A percentile compares a stretch with the other conserved stretches of the same genome.
phyloP scores from a whole-genome alignment of 257 asterid genomes.

The Solanum corneliomulleri region DNA sequence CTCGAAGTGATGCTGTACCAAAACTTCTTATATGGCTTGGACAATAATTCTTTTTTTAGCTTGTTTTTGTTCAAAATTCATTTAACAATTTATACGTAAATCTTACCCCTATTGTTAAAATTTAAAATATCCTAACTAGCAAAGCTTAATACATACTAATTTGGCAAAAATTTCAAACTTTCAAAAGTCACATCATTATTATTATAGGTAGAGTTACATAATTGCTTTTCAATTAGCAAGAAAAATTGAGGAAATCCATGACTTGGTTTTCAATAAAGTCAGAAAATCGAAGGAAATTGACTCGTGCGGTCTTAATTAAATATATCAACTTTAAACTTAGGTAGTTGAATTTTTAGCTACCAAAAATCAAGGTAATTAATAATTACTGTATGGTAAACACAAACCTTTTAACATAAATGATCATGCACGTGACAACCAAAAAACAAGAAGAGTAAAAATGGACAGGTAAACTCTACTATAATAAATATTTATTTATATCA shows the following conservation, averaged over 20 bases:
- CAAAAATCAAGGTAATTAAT: not conserved
- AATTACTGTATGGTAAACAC: not conserved
- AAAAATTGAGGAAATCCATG: conserved; percentile 66
- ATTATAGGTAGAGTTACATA: conserved; percentile 8
- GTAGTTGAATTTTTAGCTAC: not conserved
- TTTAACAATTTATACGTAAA: not conserved
- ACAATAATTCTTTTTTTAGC: not conserved
- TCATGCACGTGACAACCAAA: not conserved
- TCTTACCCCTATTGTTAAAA: not conserved
- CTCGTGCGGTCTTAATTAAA: conserved; percentile 25
- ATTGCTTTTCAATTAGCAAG: conserved; percentile 45
- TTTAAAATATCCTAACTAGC: not conserved
- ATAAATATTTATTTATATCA: not conserved
- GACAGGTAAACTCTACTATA: not conserved
- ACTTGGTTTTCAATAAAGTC: conserved; percentile 27
- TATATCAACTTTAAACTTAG: not conserved
- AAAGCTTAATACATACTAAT: not conserved
- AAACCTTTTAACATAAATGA: not conserved
- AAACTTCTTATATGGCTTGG: rapidly evolving
- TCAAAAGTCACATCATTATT: conserved; percentile 11
- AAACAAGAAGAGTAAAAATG: not conserved
- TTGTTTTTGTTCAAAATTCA: rapidly evolving
- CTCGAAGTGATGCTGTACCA: rapidly evolving
- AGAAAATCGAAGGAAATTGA: conserved; percentile 49
- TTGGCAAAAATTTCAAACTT: conserved; percentile 12